Base-by-base conservation (phyloP, 2,329 filamentous ascomycete genomes). In the Trichoderma asperellum region DNA sequence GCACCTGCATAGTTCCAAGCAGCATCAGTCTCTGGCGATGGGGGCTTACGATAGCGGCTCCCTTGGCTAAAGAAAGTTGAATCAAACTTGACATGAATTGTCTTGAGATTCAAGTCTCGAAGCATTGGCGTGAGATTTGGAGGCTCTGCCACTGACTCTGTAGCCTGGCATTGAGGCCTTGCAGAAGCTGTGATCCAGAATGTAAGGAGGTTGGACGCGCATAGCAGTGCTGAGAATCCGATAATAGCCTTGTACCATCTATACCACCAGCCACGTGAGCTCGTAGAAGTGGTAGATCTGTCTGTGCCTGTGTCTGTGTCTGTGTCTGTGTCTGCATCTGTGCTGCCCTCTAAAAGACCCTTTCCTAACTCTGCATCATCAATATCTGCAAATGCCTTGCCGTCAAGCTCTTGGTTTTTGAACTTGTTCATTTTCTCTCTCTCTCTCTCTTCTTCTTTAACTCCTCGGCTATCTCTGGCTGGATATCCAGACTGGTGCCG, bases 111-210 rank as follows among this genome's bases (percentile, higher is more conserved):
- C 49, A 53, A 16, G 49, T 53, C 49, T 53, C 49, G 49, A 53
- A 53, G 49, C 49, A 53, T 53, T 53, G 49, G 49, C 11, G 49
- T 53, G 10, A 53, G 21, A 3, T 21, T 27, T 60, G 57, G 57
- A n/a, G 57, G 57, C 40, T 60, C 57, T 37, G 57, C 57, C 35
- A 60, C 57, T 43, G 57, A 60, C 6, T 24, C 34, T 3, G 35
- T 35, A 29, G 14, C 16, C 16, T 60, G 57, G 11, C 57, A 60
- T 43, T n/a, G 57, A 16, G 24, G 57, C 29, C 57, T 60, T 43
- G 57, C 18, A 14, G 57, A 43, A 29, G 35, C 57, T 35, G 57
- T 60, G 57, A 60, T 60, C 57, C 35, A 60, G 37, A 60, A 60
- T 1, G 57, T 60, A 29, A 60, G 35, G 10, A 60, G 35, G 24